Evolutionary conservation across 768 basidiomycete species (phyloP), one percentile per base, ranked within the genome.

Genomic region (Clathrus columnatus): DNA sequence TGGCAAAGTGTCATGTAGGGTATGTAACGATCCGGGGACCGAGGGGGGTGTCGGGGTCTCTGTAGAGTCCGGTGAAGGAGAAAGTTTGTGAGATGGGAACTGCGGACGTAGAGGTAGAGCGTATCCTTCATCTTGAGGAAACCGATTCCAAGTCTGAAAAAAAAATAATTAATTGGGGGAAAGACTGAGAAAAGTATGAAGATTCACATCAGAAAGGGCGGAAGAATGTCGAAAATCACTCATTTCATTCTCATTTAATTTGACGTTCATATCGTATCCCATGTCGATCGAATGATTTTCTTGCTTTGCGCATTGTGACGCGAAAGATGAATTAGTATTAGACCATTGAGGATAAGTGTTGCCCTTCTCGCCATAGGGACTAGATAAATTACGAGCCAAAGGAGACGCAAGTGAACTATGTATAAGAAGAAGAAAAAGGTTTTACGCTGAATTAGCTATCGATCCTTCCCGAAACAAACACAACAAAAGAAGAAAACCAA

Each of bases 1-100:
- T 27, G 18, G 51, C 3, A 53, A 24, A 10, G 44, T 20, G 24
- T 55, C 45, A 27, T 45, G 24, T 8, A 45, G 16, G 26, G 24
- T 28, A 30, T 48, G 54, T 10, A 55, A 30, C 11, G 51, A 45
- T 8, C 41, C 43, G 11, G 41, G 5, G 41, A 45, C 42, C 11
- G 54, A 45, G 8, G 52, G 52, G 23, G 42, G 54, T 2, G 54
- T 48, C 7, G 45, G 27, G 20, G 54, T 29, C 7, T 48, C 54
- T 8, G 24, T 55, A 23, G 54, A 29, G 21, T 46, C 45, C 2
- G 44, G 54, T 5, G 54, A 55, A 29, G 29, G 18, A 20, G 54
- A 47, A 5, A 27, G 28, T 8, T n/a, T 21, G 45, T 29, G 26
- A 30, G 42, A 32, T 0, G 51, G 18, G 24, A 53, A 44, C 16